Evolutionary conservation across 176 grass and related monocot genomes (phyloP).

Genomic region (Triticum urartu): DNA sequence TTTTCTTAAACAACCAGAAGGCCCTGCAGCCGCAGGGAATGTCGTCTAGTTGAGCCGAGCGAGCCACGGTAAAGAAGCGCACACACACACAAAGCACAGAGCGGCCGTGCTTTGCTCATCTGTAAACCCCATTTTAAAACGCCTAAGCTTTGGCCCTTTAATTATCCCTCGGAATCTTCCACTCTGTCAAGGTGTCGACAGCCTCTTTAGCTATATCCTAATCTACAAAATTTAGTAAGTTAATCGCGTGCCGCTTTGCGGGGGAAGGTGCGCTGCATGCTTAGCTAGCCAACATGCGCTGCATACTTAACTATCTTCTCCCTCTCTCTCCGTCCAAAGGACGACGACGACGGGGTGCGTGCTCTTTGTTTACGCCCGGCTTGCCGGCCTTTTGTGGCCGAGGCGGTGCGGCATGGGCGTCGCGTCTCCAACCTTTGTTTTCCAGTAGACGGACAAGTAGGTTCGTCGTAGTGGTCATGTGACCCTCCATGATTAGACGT

Average conservation of each 20-base stretch:
- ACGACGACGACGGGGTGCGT: not conserved
- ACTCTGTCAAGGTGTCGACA: slow-evolving; percentile 34
- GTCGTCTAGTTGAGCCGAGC: slow-evolving; percentile 13
- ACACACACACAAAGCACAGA: not conserved
- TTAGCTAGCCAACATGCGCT: not conserved
- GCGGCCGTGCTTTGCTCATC: not conserved
- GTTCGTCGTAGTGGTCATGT: slow-evolving; percentile 38
- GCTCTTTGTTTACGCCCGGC: not conserved
- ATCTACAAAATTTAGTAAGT: not conserved
- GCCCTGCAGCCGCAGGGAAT: slow-evolving; percentile 33
- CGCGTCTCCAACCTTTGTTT: not conserved
- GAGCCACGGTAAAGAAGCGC: not conserved
- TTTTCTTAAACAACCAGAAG: slow-evolving; percentile 39
- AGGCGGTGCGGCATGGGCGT: not conserved
- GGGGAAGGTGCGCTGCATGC: not conserved
- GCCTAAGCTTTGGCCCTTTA: slow-evolving; percentile 9
- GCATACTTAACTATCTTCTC: no score
- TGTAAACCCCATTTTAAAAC: slow-evolving; percentile 3
- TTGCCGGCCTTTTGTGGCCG: slow-evolving; percentile 15
- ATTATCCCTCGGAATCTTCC: slow-evolving; percentile 50
- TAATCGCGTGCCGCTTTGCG: not conserved
- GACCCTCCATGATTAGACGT: slow-evolving; percentile 42
- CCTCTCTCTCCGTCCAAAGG: no score
- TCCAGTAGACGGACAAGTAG: not conserved
- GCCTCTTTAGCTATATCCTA: not conserved